These are phyloP conservation scores for Ceratocystis destructans DNA, from an alignment of 2,329 filamentous ascomycete genomes.

Conservation along the genomic window DNA sequence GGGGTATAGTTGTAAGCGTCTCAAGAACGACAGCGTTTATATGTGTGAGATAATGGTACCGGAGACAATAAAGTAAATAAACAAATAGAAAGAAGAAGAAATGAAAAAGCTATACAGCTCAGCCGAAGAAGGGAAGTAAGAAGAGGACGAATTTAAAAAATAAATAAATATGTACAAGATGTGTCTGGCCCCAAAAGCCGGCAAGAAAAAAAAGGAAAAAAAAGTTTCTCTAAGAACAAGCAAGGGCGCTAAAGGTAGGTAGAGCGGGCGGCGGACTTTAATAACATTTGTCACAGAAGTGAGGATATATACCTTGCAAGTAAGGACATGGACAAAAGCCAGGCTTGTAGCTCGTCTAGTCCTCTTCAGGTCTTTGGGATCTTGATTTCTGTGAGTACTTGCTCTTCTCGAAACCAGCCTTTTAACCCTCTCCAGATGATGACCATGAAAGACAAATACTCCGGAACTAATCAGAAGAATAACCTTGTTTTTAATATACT, in stretches of 20 bases:
- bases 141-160: background rate
- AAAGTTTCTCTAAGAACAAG: background rate
- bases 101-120: background rate
- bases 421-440: background rate
- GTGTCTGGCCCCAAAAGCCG: background rate
- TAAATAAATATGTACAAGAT: background rate
- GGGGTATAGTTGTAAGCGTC: conserved; percentile 1
- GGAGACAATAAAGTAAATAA: background rate
- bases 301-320: conserved; percentile 2
- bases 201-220: background rate
- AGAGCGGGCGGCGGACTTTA: background rate
- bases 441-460: background rate
- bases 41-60: background rate
- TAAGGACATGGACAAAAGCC: background rate
- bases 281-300: background rate
- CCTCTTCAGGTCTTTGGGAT: background rate
- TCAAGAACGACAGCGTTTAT: background rate
- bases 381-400: background rate
- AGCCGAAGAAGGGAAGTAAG: background rate
- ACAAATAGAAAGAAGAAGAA: background rate
- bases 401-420: background rate
- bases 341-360: background rate
- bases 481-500: background rate
- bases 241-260: background rate
- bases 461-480: too few relatives aligned